Percentiles rank a stretch among this genome's conserved stretches.
Conservation (phyloP, 257 asterid species). For the Cruciata laevipes region DNA sequence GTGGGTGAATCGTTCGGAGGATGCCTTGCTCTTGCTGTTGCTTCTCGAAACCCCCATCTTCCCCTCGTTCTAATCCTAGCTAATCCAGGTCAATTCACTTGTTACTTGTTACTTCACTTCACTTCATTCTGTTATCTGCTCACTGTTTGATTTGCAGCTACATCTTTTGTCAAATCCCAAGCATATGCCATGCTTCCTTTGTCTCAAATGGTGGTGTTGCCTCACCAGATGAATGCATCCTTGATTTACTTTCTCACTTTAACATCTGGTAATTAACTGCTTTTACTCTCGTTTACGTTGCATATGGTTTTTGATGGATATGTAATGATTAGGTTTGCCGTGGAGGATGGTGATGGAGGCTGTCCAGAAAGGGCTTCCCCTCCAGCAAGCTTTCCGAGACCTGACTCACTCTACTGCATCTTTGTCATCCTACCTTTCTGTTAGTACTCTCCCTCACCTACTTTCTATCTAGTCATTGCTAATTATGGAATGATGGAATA, state of each 20-base stretch:
- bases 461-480: slow-evolving; percentile 3
- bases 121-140: neutral
- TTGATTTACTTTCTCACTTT: slow-evolving; percentile 40
- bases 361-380: slow-evolving; percentile 37
- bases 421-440: slow-evolving; percentile 56
- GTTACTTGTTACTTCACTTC: neutral
- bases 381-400: slow-evolving; percentile 40
- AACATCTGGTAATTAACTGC: slow-evolving; percentile 34
- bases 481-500: too few species aligned
- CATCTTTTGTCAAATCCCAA: slow-evolving; percentile 47
- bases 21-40: slow-evolving; percentile 77
- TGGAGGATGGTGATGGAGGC: slow-evolving; percentile 37
- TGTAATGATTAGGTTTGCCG: slow-evolving; percentile 51
- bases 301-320: neutral
- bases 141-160: slow-evolving; percentile 31
- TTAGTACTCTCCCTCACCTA: slow-evolving; percentile 14
- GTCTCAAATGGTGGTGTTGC: slow-evolving; percentile 40
- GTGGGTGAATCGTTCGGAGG: slow-evolving; percentile 79
- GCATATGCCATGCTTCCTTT: slow-evolving; percentile 40
- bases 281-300: neutral
- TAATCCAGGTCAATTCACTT: slow-evolving; percentile 94
- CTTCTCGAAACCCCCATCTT: slow-evolving; percentile 65
- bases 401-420: slow-evolving; percentile 37
- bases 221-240: slow-evolving; percentile 40
- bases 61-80: slow-evolving; percentile 65